A percentile compares a stretch with the other conserved stretches of the same genome.
Evolutionary conservation across 306 rosid genomes (phyloP).

Genomic region (Prunus dulcis): DNA sequence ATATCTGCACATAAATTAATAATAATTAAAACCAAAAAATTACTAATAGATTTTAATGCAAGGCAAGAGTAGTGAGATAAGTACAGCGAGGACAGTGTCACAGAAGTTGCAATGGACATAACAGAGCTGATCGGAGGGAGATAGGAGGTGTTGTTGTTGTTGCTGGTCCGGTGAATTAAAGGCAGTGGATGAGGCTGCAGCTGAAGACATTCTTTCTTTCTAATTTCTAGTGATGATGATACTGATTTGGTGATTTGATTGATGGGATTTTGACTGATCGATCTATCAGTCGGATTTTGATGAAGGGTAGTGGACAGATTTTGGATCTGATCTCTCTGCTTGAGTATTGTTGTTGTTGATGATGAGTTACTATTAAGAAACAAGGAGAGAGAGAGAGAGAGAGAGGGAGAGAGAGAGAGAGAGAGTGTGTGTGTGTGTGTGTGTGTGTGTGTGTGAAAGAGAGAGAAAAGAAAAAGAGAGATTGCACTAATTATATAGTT

Average conservation of each 20-base stretch:
- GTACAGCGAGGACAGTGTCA: slow-evolving; percentile 91
- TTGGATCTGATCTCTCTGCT: slow-evolving; percentile 45
- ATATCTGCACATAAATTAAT: neutral
- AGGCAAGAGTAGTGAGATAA: neutral
- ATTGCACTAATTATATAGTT: slow-evolving; percentile 14
- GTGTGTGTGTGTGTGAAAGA: neutral
- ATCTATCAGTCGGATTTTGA: slow-evolving; percentile 46
- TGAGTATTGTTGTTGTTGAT: slow-evolving; percentile 35
- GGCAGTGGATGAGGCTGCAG: slow-evolving; percentile 45
- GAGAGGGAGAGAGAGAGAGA: neutral
- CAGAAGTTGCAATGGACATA: slow-evolving; percentile 97
- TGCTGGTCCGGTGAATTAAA: slow-evolving; percentile 66
- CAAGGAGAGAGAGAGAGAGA: slow-evolving; percentile 7
- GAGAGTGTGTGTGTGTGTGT: neutral
- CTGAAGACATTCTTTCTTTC: slow-evolving; percentile 15
- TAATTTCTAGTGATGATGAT: neutral
- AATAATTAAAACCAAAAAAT: neutral
- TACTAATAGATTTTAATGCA: no score
- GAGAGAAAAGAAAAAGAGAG: slow-evolving; percentile 5
- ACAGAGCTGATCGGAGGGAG: slow-evolving; percentile 92
- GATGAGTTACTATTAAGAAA: slow-evolving; percentile 21
- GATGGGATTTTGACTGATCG: slow-evolving; percentile 84
- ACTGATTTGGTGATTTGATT: slow-evolving; percentile 52
- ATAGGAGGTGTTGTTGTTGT: slow-evolving; percentile 25
- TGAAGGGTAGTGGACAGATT: slow-evolving; percentile 27